Conservation (phyloP, 257 asterid species). For the Prunella vulgaris region DNA sequence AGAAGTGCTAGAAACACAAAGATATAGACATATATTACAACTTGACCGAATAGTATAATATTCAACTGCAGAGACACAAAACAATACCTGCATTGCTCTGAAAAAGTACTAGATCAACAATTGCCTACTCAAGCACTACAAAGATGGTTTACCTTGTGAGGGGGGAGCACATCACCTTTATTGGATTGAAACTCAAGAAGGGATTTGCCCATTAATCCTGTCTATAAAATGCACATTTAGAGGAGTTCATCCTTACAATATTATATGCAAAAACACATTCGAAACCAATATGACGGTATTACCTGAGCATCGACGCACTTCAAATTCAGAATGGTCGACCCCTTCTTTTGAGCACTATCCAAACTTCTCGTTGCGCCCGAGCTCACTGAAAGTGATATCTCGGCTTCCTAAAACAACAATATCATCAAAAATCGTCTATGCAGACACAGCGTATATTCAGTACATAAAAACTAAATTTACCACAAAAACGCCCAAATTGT, state of each 20-base stretch:
- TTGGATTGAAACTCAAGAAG: slow-evolving; percentile 89
- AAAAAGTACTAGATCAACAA: not conserved
- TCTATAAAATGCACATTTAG: slow-evolving; percentile 44
- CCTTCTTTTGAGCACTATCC: slow-evolving; percentile 88
- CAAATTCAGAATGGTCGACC: slow-evolving; percentile 78
- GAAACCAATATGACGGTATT: slow-evolving; percentile 31
- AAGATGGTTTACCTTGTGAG: slow-evolving; percentile 65
- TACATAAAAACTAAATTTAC: not conserved
- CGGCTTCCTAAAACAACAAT: slow-evolving; percentile 65
- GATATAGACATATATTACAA: not conserved
- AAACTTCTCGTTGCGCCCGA: slow-evolving; percentile 79
- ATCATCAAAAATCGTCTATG: not conserved
- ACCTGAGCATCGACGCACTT: slow-evolving; percentile 98
- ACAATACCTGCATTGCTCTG: not conserved
- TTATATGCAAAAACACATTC: not conserved
- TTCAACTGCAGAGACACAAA: slow-evolving; percentile 5
- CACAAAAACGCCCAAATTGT: not conserved
- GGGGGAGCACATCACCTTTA: slow-evolving; percentile 90
- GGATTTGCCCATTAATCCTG: slow-evolving; percentile 90
- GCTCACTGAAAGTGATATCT: slow-evolving; percentile 73
- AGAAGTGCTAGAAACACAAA: not conserved
- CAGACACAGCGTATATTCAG: not conserved
- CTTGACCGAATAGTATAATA: not conserved
- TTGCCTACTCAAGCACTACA: not conserved
- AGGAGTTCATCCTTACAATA: not conserved